A percentile compares a stretch with the other conserved stretches of the same genome.
Evolutionary conservation across 2,329 filamentous ascomycete species (phyloP).

Genomic region (Ophiostoma sp.): DNA sequence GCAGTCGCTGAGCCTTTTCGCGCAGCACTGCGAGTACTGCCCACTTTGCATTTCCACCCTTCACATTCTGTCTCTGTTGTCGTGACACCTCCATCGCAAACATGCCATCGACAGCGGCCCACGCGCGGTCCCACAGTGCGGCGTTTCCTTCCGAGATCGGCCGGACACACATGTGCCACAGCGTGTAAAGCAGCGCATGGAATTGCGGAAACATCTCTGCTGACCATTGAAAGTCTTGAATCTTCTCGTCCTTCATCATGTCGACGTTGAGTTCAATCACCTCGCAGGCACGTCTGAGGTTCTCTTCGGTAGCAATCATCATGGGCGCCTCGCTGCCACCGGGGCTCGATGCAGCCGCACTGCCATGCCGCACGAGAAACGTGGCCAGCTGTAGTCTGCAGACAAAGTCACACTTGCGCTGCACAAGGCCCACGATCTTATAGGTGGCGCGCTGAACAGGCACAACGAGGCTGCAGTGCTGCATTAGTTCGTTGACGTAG

Average conservation of each 20-base stretch:
- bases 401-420: conserved; percentile 31
- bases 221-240: conserved; percentile 37
- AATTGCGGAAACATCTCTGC: conserved; percentile 40
- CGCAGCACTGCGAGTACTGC: conserved; percentile 32
- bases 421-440: conserved; percentile 28
- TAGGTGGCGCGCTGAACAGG: conserved; percentile 34
- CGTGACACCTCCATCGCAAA: conserved; percentile 24
- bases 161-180: conserved; percentile 41
- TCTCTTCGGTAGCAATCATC: conserved; percentile 24
- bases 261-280: conserved; percentile 34
- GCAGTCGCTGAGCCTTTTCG: conserved; percentile 30
- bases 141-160: conserved; percentile 28
- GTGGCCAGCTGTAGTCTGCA: conserved; percentile 28
- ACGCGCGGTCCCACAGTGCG: conserved; percentile 31
- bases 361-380: conserved; percentile 3
- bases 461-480: conserved; percentile 45
- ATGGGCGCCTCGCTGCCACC: conserved; percentile 5
- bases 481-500: conserved; percentile 43
- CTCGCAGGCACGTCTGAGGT: conserved; percentile 33
- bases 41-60: conserved; percentile 30
- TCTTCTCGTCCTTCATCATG: conserved; percentile 35
- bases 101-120: conserved; percentile 30
- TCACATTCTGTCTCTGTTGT: conserved; percentile 20
- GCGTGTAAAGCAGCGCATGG: conserved; percentile 39
- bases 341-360: not conserved